Percentiles rank a stretch among this genome's conserved stretches.
Conservation (phyloP, 371 early-diverging fungal species). For the Amoeboaphelidium protococcarum region DNA sequence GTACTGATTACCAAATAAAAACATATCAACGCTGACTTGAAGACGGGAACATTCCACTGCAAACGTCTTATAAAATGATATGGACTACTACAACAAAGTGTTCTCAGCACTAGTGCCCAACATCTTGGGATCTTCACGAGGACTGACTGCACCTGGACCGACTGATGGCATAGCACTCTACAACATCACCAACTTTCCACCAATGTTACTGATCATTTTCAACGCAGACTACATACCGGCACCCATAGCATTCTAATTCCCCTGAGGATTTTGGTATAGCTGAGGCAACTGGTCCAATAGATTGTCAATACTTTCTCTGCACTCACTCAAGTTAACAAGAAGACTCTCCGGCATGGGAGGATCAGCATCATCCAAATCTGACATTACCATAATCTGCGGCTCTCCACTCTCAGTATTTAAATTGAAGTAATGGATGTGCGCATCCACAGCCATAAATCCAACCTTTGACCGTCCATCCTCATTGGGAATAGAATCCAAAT, state of each 20-base stretch:
- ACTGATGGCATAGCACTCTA: slow-evolving; percentile 53
- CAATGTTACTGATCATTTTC: slow-evolving; percentile 45
- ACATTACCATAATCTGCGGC: slow-evolving; percentile 74
- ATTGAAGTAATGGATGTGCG: slow-evolving; percentile 66
- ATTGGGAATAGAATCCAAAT: slow-evolving; percentile 65
- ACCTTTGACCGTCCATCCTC: slow-evolving; percentile 58
- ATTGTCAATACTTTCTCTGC: slow-evolving; percentile 29
- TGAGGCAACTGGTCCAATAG: slow-evolving; percentile 42
- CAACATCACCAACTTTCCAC: slow-evolving; percentile 70
- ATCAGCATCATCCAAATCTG: slow-evolving; percentile 67
- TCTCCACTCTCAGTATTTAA: slow-evolving; percentile 27
- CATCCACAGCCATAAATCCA: slow-evolving; percentile 69
- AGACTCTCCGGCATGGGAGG: slow-evolving; percentile 48
- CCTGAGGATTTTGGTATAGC: slow-evolving; percentile 55
- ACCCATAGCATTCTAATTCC: slow-evolving; percentile 46
- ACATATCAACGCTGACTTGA: slow-evolving; percentile 76
- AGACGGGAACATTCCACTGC: slow-evolving; percentile 72
- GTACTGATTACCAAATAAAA: slow-evolving; percentile 62
- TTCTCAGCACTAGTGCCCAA: slow-evolving; percentile 64
- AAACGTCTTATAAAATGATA: slow-evolving; percentile 70
- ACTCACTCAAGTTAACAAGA: slow-evolving; percentile 55
- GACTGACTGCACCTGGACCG: slow-evolving; percentile 50
- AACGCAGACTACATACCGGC: slow-evolving; percentile 58
- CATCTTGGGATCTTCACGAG: slow-evolving; percentile 56
- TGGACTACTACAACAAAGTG: slow-evolving; percentile 46